phyloP scores from a whole-genome alignment of 176 grass and related monocot genomes.

The Thinopyrum elongatum region DNA sequence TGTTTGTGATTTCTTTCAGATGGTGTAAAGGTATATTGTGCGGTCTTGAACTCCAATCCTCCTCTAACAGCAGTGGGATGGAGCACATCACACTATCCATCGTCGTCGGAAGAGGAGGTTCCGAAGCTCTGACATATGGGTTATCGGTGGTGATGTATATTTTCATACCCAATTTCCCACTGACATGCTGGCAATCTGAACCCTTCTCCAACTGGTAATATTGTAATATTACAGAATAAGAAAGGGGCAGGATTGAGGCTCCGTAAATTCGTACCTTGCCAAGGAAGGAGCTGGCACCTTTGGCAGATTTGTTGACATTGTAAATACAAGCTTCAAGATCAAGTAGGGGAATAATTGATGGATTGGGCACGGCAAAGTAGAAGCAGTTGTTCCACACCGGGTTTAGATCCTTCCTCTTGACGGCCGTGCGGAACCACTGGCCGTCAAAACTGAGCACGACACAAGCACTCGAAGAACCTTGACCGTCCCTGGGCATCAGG shows the following conservation, averaged over 20 bases:
- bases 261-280: constrained; percentile 88
- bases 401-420: constrained; percentile 83
- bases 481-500: constrained; percentile 89
- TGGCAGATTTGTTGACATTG: constrained; percentile 53
- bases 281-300: constrained; percentile 59
- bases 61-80: too few species aligned
- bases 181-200: too few species aligned
- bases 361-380: constrained; percentile 82
- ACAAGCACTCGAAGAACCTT: constrained; percentile 72
- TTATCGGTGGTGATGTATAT: background rate
- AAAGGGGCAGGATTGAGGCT: constrained; percentile 75
- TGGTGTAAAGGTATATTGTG: background rate
- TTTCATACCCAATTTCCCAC: background rate
- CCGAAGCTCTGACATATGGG: background rate
- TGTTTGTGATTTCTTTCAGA: too few species aligned
- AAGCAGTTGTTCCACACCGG: constrained; percentile 85
- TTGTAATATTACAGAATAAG: constrained; percentile 73
- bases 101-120: background rate
- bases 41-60: background rate
- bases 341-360: constrained; percentile 66
- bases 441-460: constrained; percentile 85
- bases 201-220: constrained; percentile 83
- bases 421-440: constrained; percentile 72
- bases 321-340: constrained; percentile 87
- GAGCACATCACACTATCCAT: background rate